These are phyloP conservation scores for Globisporangium cystogenes DNA, from an alignment of 352 stramenopile species.

Conservation along the genomic window DNA sequence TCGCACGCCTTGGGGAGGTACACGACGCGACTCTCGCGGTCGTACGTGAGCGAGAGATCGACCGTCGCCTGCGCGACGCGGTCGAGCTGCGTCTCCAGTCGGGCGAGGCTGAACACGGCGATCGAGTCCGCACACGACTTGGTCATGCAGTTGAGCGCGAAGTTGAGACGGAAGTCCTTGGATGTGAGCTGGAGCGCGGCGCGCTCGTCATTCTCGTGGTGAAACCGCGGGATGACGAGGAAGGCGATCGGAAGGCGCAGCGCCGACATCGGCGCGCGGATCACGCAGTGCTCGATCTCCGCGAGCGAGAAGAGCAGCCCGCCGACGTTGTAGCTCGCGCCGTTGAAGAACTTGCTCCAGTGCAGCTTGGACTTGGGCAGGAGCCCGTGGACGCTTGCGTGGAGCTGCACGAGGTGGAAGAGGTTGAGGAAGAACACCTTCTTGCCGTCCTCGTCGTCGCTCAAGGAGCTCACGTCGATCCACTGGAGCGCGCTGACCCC, in stretches of 20 bases:
- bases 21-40: too few species aligned
- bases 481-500: conserved; percentile 25
- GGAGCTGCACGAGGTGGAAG: conserved; percentile 44
- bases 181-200: conserved; percentile 18
- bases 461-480: conserved; percentile 16
- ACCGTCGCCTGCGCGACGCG: conserved; percentile 22
- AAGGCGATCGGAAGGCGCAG: conserved; percentile 33
- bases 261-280: conserved; percentile 35
- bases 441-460: conserved; percentile 13
- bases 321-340: conserved; percentile 39
- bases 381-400: conserved; percentile 35
- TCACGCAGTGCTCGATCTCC: conserved; percentile 49
- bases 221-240: conserved; percentile 38
- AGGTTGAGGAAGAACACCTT: conserved; percentile 58
- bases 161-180: conserved; percentile 47
- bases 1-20: conserved; percentile 67
- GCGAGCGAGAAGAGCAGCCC: conserved; percentile 39
- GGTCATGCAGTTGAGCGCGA: conserved; percentile 57
- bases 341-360: conserved; percentile 62
- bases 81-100: conserved; percentile 50
- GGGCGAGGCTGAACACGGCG: conserved; percentile 42
- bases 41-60: conserved; percentile 30
- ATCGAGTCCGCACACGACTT: conserved; percentile 34
- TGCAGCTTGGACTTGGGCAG: conserved; percentile 38
- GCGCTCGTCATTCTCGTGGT: conserved; percentile 19